A percentile compares a stretch with the other conserved stretches of the same genome.
Evolutionary conservation across 1,139 yeast species (phyloP).

Genomic region (Trichomonascaceae sp.): DNA sequence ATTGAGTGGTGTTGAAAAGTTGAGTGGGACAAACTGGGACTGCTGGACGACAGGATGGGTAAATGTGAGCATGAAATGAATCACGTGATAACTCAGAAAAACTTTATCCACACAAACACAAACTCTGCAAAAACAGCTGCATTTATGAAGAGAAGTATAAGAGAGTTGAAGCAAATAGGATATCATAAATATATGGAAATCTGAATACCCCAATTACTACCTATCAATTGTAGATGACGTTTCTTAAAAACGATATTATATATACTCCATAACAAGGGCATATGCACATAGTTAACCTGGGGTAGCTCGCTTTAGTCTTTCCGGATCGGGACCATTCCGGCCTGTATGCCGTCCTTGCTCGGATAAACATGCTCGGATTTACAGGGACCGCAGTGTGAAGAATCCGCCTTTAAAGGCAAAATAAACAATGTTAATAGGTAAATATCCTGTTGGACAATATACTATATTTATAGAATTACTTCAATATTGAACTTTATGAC

Average conservation of each 20-base stretch:
- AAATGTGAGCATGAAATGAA: not conserved
- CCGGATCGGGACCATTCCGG: not conserved
- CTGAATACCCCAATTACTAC: no score
- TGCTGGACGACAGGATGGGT: not conserved
- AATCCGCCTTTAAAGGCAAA: not conserved
- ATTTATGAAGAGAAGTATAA: no score
- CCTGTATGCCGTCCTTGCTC: not conserved
- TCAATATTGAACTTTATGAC: not conserved
- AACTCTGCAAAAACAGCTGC: no score
- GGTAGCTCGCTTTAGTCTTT: not conserved
- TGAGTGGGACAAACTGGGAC: slow-evolving; percentile 3
- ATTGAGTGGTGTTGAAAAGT: slow-evolving; percentile 6
- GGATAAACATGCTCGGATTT: not conserved
- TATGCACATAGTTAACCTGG: not conserved
- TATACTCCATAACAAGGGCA: no score
- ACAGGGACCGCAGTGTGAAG: not conserved
- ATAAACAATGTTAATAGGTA: no score
- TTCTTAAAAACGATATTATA: no score
- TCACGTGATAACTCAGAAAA: not conserved
- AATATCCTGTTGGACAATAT: not conserved
- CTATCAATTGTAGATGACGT: no score
- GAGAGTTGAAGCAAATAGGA: no score
- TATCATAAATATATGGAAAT: no score
- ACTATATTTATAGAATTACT: not conserved
- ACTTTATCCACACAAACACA: no score